Conservation (phyloP, 139 green algal species). For the Zygnema circumcarinatum region DNA sequence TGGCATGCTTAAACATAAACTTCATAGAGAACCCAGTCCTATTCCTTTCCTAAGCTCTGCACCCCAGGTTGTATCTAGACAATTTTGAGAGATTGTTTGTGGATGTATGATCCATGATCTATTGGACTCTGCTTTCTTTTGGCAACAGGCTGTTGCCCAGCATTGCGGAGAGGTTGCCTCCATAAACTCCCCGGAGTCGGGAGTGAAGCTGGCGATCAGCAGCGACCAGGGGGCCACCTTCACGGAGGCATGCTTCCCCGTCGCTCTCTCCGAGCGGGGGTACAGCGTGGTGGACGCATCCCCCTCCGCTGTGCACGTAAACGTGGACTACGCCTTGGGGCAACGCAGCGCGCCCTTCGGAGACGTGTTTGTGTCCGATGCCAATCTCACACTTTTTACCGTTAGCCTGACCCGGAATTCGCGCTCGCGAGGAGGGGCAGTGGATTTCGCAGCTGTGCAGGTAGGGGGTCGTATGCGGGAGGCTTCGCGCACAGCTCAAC, state of each 20-base stretch:
- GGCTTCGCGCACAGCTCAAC: neutral
- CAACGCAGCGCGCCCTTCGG: slow-evolving; percentile 54
- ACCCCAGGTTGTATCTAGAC: too few species aligned
- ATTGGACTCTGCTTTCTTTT: too few species aligned
- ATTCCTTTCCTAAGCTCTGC: too few species aligned
- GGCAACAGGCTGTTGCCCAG: slow-evolving; percentile 42
- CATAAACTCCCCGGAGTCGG: neutral
- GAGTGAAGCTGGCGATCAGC: slow-evolving; percentile 61
- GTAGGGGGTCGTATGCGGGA: neutral
- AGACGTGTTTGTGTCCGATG: slow-evolving; percentile 76
- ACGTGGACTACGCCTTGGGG: slow-evolving; percentile 77
- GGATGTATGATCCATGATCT: too few species aligned
- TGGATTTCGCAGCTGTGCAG: slow-evolving; percentile 79
- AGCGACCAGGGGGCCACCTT: slow-evolving; percentile 55
- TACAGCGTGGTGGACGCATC: slow-evolving; percentile 75
- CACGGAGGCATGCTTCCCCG: slow-evolving; percentile 61
- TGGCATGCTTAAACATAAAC: too few species aligned
- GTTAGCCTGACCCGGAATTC: slow-evolving; percentile 73
- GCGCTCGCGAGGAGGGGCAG: slow-evolving; percentile 53
- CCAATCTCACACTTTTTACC: slow-evolving; percentile 78
- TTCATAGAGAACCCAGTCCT: too few species aligned
- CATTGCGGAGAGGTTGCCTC: slow-evolving; percentile 1
- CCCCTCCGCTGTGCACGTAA: slow-evolving; percentile 66
- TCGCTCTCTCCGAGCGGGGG: slow-evolving; percentile 30
- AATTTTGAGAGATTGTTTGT: too few species aligned